Evolutionary conservation across 2,329 filamentous ascomycete genomes (phyloP).

Genomic region (Xylaria sp.): DNA sequence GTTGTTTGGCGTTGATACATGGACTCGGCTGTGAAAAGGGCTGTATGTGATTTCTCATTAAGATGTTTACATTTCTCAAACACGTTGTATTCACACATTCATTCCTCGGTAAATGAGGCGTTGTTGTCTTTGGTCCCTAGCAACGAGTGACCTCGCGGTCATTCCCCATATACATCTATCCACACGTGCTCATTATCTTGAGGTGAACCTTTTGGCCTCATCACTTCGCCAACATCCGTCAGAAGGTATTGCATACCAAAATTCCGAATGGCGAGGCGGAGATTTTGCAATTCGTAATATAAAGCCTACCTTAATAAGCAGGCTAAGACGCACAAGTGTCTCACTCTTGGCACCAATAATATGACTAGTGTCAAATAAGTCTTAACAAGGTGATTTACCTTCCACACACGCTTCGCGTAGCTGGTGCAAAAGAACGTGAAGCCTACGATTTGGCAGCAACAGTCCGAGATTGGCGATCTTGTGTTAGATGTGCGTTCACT

Average conservation of each 20-base stretch:
- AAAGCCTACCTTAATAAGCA: not conserved
- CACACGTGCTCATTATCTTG: not conserved
- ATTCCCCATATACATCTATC: not conserved
- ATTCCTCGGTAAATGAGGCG: constrained; percentile 29
- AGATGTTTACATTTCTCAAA: constrained; percentile 14
- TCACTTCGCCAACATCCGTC: constrained; percentile 25
- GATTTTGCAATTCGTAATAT: not conserved
- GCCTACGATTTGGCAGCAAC: not conserved
- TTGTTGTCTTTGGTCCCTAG: not conserved
- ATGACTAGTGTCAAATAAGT: not conserved
- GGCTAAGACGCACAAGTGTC: not conserved
- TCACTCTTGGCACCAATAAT: not conserved
- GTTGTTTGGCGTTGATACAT: not conserved
- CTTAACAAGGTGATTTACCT: not conserved
- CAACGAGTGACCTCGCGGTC: constrained; percentile 1
- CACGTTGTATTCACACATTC: not conserved
- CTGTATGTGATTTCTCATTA: constrained; percentile 1
- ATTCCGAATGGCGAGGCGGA: not conserved
- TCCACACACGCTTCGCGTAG: not conserved
- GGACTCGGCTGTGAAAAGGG: constrained; percentile 6
- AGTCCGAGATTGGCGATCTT: not conserved
- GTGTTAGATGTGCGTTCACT: not conserved
- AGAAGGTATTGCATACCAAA: not conserved
- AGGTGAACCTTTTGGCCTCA: constrained; percentile 1
- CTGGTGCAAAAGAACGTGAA: not conserved